These are phyloP conservation scores for Pleurotus salmoneostramineus DNA, from an alignment of 768 basidiomycete species.

Conservation along the genomic window DNA sequence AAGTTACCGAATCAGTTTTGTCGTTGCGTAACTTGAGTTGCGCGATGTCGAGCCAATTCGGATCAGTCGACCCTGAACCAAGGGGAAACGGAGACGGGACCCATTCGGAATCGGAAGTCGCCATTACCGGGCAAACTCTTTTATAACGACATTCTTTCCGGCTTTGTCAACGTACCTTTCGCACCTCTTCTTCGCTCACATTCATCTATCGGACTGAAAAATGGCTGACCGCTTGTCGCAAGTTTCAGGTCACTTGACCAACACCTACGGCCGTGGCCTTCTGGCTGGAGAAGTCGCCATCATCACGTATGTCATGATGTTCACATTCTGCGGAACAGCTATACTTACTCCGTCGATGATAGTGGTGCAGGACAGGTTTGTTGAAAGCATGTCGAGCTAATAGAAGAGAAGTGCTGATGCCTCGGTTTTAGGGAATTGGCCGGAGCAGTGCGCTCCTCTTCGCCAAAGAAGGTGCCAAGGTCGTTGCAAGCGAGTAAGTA, in stretches of 20 bases:
- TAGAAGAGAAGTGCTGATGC: not conserved
- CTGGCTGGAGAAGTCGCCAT: slow-evolving; percentile 79
- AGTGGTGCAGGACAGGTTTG: slow-evolving; percentile 73
- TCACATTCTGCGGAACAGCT: too few relatives aligned
- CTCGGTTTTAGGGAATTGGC: slow-evolving; percentile 68
- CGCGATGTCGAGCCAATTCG: too few relatives aligned
- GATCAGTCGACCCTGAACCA: too few relatives aligned
- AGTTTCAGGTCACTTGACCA: slow-evolving; percentile 67
- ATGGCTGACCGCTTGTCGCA: slow-evolving; percentile 64
- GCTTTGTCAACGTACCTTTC: too few relatives aligned
- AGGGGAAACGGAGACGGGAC: too few relatives aligned
- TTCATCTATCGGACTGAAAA: not conserved
- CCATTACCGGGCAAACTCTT: too few relatives aligned
- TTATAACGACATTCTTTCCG: too few relatives aligned
- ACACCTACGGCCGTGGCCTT: slow-evolving; percentile 50
- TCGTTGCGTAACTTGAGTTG: too few relatives aligned
- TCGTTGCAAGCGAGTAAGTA: slow-evolving; percentile 77
- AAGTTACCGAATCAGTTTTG: too few relatives aligned
- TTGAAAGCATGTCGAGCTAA: slow-evolving; percentile 1
- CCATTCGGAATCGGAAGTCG: too few relatives aligned
- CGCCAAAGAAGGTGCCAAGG: slow-evolving; percentile 82
- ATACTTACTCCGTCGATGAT: not conserved
- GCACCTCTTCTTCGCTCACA: not conserved
- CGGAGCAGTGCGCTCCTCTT: slow-evolving; percentile 71
- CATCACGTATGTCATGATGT: slow-evolving; percentile 56